Conservation (phyloP, 2,329 filamentous ascomycete genomes). For the Paramyrothecium roridum region DNA sequence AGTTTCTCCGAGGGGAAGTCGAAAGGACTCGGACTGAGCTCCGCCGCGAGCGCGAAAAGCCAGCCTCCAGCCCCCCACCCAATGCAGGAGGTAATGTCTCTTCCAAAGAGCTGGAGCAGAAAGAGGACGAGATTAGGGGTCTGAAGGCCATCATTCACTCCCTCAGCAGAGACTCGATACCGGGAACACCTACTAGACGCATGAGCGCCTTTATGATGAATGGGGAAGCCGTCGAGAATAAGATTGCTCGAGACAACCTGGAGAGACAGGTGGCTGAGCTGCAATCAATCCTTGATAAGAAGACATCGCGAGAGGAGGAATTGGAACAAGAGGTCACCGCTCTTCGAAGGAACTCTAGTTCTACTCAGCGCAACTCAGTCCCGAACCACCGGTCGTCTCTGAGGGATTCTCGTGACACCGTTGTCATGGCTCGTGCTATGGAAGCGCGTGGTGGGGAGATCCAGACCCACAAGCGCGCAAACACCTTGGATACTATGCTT, state of each 20-base stretch:
- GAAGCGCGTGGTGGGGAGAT: slow-evolving; percentile 45
- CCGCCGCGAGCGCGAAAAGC: slow-evolving; percentile 82
- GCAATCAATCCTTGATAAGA: slow-evolving; percentile 68
- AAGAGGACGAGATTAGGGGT: slow-evolving; percentile 95
- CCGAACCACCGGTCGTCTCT: slow-evolving; percentile 55
- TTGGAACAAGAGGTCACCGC: slow-evolving; percentile 77
- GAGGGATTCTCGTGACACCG: slow-evolving; percentile 65
- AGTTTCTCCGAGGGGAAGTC: slow-evolving; percentile 91
- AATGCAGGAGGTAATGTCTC: slow-evolving; percentile 42
- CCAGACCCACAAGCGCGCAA: slow-evolving; percentile 43
- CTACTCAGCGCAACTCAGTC: slow-evolving; percentile 23
- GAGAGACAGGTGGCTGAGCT: slow-evolving; percentile 80
- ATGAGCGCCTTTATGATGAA: slow-evolving; percentile 30
- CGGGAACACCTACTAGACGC: slow-evolving; percentile 22
- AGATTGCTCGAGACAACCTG: slow-evolving; percentile 56
- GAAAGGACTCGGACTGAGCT: slow-evolving; percentile 88
- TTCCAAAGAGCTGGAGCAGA: slow-evolving; percentile 81
- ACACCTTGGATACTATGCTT: slow-evolving; percentile 64
- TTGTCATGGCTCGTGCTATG: slow-evolving; percentile 52
- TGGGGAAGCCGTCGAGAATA: slow-evolving; percentile 24
- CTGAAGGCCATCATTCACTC: slow-evolving; percentile 98
- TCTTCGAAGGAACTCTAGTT: slow-evolving; percentile 44
- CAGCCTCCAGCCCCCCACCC: slow-evolving; percentile 33
- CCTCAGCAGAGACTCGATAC: slow-evolving; percentile 73
- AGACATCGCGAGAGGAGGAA: slow-evolving; percentile 74